Evolutionary conservation across 139 green algal species (phyloP), one percentile per base, ranked within the genome.

Genomic region (Asterochloris sp.): DNA sequence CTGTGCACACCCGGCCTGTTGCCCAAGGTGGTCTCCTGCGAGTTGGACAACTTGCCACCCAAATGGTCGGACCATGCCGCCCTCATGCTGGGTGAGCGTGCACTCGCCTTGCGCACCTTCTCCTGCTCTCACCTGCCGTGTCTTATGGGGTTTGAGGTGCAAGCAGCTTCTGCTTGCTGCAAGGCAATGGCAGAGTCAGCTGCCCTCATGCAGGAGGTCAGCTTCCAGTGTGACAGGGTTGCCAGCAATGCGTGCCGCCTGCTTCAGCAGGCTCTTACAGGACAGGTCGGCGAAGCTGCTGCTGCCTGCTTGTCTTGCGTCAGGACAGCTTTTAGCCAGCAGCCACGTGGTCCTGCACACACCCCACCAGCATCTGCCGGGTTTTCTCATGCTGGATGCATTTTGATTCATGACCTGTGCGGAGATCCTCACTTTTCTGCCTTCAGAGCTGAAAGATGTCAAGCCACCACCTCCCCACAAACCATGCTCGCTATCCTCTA

Each of bases 11-110:
- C 86, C 0, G 86, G 73, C 17, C 83, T 96, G 64, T 78, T 94
- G 80, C 23, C 38, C 10, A 80, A 82, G 13, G 81, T 96, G 0
- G 83, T 78, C 9, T 84, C 78, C 0, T 94, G 92, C 67, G 91
- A 95, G 78, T 76, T 95, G 15, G 60, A 95, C 16, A 24, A 75
- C 23, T 75, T 95, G 73, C 92, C 92, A 1, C 87, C 88, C 17
- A 96, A 96, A 78, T 96, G 91, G 84, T 73, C 61, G 12, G 77
- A 81, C 24, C 77, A 81, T 74, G 77, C 77, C 21, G 77, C 77
- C 62, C 16, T 81, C 6, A 27, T 81, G 19, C 63, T 81, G 17
- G 77, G 77, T 81, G 63, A 64, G 77, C 9, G 19, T 4, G 4
- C 9, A 2, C 66, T 26, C 4, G 66, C 8, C 10, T 78, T 66